Evolutionary conservation across 768 basidiomycete species (phyloP).

Genomic region (Symmetrospora coprosmae): DNA sequence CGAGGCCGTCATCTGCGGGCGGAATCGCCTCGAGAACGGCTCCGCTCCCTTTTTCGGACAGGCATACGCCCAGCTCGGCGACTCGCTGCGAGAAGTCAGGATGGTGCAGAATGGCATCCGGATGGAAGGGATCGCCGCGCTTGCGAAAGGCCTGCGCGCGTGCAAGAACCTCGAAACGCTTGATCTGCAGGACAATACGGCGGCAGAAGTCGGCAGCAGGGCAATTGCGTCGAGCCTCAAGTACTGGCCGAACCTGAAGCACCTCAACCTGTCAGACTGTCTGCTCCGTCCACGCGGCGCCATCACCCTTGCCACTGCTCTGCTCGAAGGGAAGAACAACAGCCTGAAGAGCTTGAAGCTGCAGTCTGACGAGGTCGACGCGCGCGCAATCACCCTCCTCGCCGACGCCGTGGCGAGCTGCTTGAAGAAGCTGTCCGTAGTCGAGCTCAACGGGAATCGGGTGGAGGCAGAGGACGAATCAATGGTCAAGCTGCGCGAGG

Average conservation of each 20-base stretch:
- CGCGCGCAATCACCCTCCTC: slow-evolving; percentile 52
- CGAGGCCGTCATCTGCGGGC: slow-evolving; percentile 71
- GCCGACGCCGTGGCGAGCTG: slow-evolving; percentile 52
- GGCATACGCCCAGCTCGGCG: slow-evolving; percentile 68
- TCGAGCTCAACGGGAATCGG: slow-evolving; percentile 74
- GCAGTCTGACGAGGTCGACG: slow-evolving; percentile 83
- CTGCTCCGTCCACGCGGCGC: slow-evolving; percentile 70
- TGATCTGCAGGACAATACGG: slow-evolving; percentile 71
- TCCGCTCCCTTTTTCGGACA: slow-evolving; percentile 68
- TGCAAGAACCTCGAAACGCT: slow-evolving; percentile 56
- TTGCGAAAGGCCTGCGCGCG: slow-evolving; percentile 59
- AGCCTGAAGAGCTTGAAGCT: slow-evolving; percentile 63
- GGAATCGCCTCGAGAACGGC: slow-evolving; percentile 89
- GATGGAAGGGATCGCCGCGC: slow-evolving; percentile 69
- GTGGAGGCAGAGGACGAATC: slow-evolving; percentile 59
- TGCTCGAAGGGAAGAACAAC: slow-evolving; percentile 57
- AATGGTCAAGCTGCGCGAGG: slow-evolving; percentile 59
- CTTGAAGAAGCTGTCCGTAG: slow-evolving; percentile 47
- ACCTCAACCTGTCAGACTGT: slow-evolving; percentile 86
- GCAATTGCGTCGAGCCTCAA: slow-evolving; percentile 50
- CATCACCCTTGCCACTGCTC: slow-evolving; percentile 48
- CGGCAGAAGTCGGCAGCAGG: slow-evolving; percentile 45
- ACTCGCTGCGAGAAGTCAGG: slow-evolving; percentile 61
- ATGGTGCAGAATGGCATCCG: slow-evolving; percentile 98
- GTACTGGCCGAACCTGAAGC: slow-evolving; percentile 53